Base-by-base conservation (phyloP, 768 basidiomycete species). In the Dentipellis fragilis region DNA sequence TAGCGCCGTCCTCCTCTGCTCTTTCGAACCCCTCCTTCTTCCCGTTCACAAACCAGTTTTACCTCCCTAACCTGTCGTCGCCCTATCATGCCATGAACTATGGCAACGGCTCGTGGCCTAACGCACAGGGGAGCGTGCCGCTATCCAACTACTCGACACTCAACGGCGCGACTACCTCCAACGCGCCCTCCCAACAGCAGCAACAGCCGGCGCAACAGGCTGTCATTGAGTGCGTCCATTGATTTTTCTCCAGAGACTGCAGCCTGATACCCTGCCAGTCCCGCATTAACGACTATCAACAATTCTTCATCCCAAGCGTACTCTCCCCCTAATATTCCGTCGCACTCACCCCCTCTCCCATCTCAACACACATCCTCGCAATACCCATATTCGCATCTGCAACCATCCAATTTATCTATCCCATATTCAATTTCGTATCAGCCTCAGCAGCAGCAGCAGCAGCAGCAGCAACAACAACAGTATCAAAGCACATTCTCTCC, bases 81-180 rank as follows among this genome's bases (percentile, higher is more conserved):
- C 75, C 78, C 12, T 82, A 77, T 66, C 78, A 78, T 57, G 73
- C 77, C 6, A 74, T 80, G 63, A 64, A 77, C 1, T 86, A 84
- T 57, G 76, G 79, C n/a, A 62, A 75, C 2, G 62, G 69, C 59
- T 63, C 73, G 8, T 84, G 81, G 81, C 61, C 75, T 1, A 62
- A 67, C 17, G 64, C 73, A 8, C 66, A 71, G 1, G 63, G 68
- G 9, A 52, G 63, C 45, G 70, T 88, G 1, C 87, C 87, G 0
- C 66, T 89, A 29, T 88, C 87, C 12, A 81, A 71, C 57, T 89
- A 88, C 58, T 89, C 88, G n/a, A 80, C 81, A 48, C 69, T 89
- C 49, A 87, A 89, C 66, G 86, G 85, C 14, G 85, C 87, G n/a
- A 86, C 84, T 10, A 79, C 72, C 1, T 69, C 76, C 14, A 67